Evolutionary conservation across 2,329 filamentous ascomycete genomes (phyloP).

Genomic region (Periglandula ipomoeae): DNA sequence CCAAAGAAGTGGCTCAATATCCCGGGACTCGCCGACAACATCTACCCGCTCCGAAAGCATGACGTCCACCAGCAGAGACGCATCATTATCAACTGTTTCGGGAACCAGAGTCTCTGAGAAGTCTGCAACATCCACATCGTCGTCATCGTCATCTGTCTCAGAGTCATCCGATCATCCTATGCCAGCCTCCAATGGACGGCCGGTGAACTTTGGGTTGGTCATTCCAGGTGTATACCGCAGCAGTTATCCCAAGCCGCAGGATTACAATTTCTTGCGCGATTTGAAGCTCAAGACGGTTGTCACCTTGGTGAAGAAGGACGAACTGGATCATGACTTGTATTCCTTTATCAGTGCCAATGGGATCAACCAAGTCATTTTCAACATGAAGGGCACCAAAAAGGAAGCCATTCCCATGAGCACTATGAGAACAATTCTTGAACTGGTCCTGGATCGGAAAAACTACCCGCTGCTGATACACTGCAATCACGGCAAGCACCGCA

Average conservation of each 20-base stretch:
- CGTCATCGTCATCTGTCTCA: slow-evolving; percentile 1
- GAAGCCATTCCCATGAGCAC: slow-evolving; percentile 55
- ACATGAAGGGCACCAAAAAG: slow-evolving; percentile 85
- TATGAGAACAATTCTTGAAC: slow-evolving; percentile 61
- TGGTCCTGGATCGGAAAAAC: slow-evolving; percentile 63
- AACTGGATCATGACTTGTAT: slow-evolving; percentile 39
- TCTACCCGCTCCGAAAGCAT: slow-evolving; percentile 1
- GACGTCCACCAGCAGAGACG: slow-evolving; percentile 12
- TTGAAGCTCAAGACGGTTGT: slow-evolving; percentile 72
- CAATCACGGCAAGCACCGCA: slow-evolving; percentile 91
- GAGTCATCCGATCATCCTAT: slow-evolving; percentile 12
- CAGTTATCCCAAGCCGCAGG: slow-evolving; percentile 63
- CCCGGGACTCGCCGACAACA: slow-evolving; percentile 10
- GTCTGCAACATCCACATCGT: background rate
- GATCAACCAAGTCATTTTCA: slow-evolving; percentile 66
- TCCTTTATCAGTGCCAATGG: slow-evolving; percentile 56
- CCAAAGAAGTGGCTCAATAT: slow-evolving; percentile 9
- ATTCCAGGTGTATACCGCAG: slow-evolving; percentile 70
- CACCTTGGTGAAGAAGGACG: slow-evolving; percentile 55
- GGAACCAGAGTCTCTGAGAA: slow-evolving; percentile 1
- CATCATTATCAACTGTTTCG: background rate
- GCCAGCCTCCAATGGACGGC: slow-evolving; percentile 27
- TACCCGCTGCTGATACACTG: slow-evolving; percentile 83
- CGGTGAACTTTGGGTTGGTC: slow-evolving; percentile 69
- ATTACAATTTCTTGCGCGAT: slow-evolving; percentile 59